Percentiles rank a stretch among this genome's conserved stretches.
Conservation (phyloP, 306 rosid species). For the Corylus avellana region DNA sequence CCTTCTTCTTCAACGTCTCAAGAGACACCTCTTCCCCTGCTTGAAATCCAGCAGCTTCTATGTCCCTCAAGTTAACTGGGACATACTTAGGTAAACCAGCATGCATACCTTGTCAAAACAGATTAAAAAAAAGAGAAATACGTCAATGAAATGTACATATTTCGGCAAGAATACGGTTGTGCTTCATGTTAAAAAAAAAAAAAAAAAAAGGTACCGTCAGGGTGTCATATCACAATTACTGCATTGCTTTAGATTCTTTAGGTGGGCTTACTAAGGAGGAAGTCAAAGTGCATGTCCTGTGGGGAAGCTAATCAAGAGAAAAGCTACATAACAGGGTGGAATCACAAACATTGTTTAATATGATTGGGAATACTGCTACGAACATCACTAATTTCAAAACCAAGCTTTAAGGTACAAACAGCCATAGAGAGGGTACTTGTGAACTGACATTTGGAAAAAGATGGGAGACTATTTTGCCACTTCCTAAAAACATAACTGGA, state of each 20-base stretch:
- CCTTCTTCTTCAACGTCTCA: slow-evolving; percentile 69
- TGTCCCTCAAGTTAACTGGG: slow-evolving; percentile 83
- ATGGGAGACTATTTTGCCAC: not conserved
- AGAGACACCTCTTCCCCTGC: slow-evolving; percentile 92
- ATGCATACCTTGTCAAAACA: slow-evolving; percentile 63
- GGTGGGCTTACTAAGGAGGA: not conserved
- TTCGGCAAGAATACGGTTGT: not conserved
- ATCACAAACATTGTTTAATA: not conserved
- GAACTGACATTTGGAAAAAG: not conserved
- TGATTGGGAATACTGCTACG: not conserved
- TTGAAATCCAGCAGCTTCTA: slow-evolving; percentile 75
- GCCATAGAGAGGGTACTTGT: not conserved
- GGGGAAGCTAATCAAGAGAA: not conserved
- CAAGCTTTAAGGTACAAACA: not conserved
- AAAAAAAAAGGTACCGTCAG: too few species aligned
- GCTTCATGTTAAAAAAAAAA: not conserved
- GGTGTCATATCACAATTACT: too few species aligned
- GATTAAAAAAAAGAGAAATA: not conserved
- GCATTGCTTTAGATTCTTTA: not conserved
- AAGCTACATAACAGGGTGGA: not conserved
- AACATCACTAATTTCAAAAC: not conserved
- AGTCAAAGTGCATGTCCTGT: not conserved
- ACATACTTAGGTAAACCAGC: slow-evolving; percentile 89
- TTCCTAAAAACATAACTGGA: not conserved
- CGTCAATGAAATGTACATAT: not conserved